phyloP scores from a whole-genome alignment of 495 filamentous ascomycete genomes.

The Hypoxylon perforatum region DNA sequence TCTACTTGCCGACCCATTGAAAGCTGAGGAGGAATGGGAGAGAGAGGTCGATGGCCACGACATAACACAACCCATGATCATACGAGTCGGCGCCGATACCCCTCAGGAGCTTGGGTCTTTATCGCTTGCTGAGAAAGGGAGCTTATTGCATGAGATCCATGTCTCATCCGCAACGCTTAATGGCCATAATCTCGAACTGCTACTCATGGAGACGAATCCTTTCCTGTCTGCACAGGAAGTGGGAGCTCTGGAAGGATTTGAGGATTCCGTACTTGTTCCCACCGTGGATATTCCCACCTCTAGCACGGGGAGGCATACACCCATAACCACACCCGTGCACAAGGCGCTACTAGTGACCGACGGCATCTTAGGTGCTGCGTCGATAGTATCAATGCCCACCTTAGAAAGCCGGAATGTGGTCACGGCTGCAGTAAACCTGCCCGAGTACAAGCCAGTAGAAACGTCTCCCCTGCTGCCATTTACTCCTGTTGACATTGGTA shows the following conservation, averaged over 20 bases:
- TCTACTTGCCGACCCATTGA: slow-evolving; percentile 82
- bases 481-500: slow-evolving; percentile 50
- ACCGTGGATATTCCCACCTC: slow-evolving; percentile 74
- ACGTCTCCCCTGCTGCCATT: slow-evolving; percentile 49
- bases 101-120: slow-evolving; percentile 32
- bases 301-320: slow-evolving; percentile 65
- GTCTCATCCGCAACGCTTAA: slow-evolving; percentile 77
- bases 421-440: slow-evolving; percentile 56
- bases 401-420: slow-evolving; percentile 50
- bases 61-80: slow-evolving; percentile 54
- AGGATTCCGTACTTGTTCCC: slow-evolving; percentile 76
- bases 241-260: slow-evolving; percentile 45
- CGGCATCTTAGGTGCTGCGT: slow-evolving; percentile 63
- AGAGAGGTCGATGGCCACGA: slow-evolving; percentile 65
- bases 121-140: slow-evolving; percentile 39
- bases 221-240: slow-evolving; percentile 55
- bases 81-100: slow-evolving; percentile 51
- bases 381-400: slow-evolving; percentile 51
- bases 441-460: slow-evolving; percentile 48
- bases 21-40: slow-evolving; percentile 75
- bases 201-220: slow-evolving; percentile 68
- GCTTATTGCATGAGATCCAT: slow-evolving; percentile 52
- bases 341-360: slow-evolving; percentile 79
- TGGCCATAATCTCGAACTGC: slow-evolving; percentile 77
- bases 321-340: slow-evolving; percentile 86